Evolutionary conservation across 2,329 filamentous ascomycete species (phyloP), one percentile per base, ranked within the genome.

Genomic region (Cladorrhinum sp.): DNA sequence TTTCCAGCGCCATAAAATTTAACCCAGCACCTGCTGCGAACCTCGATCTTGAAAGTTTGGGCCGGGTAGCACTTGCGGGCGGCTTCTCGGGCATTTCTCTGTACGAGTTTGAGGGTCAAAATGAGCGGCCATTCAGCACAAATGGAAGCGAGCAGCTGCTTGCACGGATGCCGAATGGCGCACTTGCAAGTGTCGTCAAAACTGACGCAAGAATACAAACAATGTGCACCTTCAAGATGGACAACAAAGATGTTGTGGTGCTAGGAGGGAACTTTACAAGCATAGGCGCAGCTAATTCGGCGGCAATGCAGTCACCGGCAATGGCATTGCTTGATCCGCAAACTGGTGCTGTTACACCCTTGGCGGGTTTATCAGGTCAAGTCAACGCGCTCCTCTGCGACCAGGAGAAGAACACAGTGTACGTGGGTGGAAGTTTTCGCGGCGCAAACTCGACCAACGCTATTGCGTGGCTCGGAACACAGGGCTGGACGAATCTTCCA

Each of bases 181-280:
- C 87, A 25, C 91, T 97, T 66, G 82, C 87, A 20, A 85, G 86
- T 18, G 78, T 97, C 53, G 85, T 88, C 57, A 82, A 85, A 45
- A 88, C 92, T 50, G 92, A 98, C 75, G 93, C 89, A 60, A 86
- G 89, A 53, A 96, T 99, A 70, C 84, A 87, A 70, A 83, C 91
- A 65, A 95, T 99, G 90, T 99, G 95, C 77, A 79, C 88, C 20
- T 91, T 93, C 68, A 80, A 86, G 55, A 77, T 81, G 68, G 80
- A 82, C 60, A 83, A 91, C 73, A 89, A 90, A 65, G 82, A 80
- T 5, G 76, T 88, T 59, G 84, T 98, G 25, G 84, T 98, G 52
- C 83, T 99, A 16, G 95, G 90, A 59, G 95, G 95, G 52, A 98
- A 98, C 77, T 99, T 99, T 73, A 98, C 95, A 29, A 96, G 91